phyloP scores from a whole-genome alignment of 2,329 filamentous ascomycete species.

The Colletotrichum costaricense region DNA sequence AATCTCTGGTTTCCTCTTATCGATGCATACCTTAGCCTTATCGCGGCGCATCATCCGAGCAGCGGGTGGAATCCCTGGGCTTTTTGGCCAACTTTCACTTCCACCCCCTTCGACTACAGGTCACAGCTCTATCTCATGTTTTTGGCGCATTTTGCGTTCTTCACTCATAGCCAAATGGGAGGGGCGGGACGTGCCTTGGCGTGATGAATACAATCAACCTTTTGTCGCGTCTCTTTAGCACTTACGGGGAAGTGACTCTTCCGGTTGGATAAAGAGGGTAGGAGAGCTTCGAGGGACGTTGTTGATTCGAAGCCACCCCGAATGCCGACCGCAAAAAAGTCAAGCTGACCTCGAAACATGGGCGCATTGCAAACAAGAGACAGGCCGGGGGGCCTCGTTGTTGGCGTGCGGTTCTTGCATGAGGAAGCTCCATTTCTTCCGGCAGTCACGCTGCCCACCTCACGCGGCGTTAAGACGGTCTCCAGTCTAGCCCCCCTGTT shows the following conservation, averaged over 20 bases:
- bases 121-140: background rate
- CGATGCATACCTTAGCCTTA: background rate
- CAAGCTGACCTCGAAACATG: background rate
- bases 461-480: conserved; percentile 19
- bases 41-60: conserved; percentile 7
- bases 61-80: conserved; percentile 11
- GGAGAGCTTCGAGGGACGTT: background rate
- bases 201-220: background rate
- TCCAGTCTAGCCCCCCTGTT: conserved; percentile 20
- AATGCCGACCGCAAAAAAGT: background rate
- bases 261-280: conserved; percentile 1
- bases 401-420: conserved; percentile 4
- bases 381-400: background rate
- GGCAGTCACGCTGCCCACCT: conserved; percentile 25
- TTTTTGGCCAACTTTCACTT: background rate
- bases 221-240: background rate
- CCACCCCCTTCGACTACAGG: background rate
- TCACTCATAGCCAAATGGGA: background rate
- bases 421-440: conserved; percentile 26
- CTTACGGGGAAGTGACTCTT: background rate
- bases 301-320: background rate
- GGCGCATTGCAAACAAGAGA: background rate
- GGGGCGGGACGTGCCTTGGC: conserved; percentile 11
- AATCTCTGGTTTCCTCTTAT: conserved; percentile 1
- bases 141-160: conserved; percentile 6